Conservation (phyloP, 1,284 basidiomycete species). For the Tilletia horrida region DNA sequence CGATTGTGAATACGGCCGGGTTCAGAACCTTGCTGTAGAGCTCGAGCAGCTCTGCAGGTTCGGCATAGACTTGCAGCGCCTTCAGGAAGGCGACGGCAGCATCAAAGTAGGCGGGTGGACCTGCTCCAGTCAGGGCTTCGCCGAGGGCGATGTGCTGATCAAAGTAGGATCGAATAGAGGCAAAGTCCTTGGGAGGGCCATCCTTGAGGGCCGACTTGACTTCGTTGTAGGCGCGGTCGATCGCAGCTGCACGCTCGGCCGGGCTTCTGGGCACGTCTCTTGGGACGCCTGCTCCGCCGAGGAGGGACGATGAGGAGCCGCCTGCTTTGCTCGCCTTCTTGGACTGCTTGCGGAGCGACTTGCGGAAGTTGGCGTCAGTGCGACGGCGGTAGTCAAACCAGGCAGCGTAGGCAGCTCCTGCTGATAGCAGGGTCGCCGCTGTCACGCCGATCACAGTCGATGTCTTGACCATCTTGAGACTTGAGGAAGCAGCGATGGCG, state of each 20-base stretch:
- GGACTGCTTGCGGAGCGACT: constrained; percentile 73
- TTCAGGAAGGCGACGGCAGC: constrained; percentile 89
- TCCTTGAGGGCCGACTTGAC: constrained; percentile 27
- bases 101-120: constrained; percentile 59
- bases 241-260: constrained; percentile 52
- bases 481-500: no score
- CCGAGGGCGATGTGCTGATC: constrained; percentile 83
- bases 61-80: constrained; percentile 88
- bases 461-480: constrained; percentile 21
- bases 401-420: constrained; percentile 56
- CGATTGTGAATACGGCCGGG: constrained; percentile 77
- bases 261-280: constrained; percentile 42
- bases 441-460: constrained; percentile 23
- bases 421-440: constrained; percentile 33
- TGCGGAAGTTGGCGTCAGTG: constrained; percentile 82
- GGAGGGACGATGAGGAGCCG: not conserved
- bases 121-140: constrained; percentile 76
- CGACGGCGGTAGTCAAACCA: constrained; percentile 95
- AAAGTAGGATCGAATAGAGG: constrained; percentile 67
- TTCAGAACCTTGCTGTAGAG: constrained; percentile 90
- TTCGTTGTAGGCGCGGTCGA: constrained; percentile 8
- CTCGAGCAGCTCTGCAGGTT: constrained; percentile 73
- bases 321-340: constrained; percentile 58
- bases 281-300: no score
- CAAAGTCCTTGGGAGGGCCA: constrained; percentile 39